These are phyloP conservation scores for Phaffomyces thermotolerans DNA, from an alignment of 805 yeast genomes.

Conservation along the genomic window DNA sequence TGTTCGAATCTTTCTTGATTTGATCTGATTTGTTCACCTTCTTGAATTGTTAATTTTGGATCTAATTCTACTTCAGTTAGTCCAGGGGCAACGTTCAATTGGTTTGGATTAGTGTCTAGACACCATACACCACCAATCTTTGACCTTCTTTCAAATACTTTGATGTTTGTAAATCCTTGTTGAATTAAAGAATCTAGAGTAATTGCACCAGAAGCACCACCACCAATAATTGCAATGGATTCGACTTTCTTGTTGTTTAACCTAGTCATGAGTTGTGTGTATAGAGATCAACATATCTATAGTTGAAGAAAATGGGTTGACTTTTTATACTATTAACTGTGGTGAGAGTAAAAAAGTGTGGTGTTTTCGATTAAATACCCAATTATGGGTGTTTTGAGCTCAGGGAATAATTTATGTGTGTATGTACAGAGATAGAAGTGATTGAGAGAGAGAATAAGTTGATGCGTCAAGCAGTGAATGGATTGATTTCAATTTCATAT, in stretches of 20 bases:
- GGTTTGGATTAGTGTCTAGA: constrained; percentile 24
- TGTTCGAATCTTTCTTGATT: constrained; percentile 22
- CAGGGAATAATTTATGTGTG: no score
- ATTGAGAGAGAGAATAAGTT: no score
- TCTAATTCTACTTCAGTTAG: constrained; percentile 20
- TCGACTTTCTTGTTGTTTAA: not conserved
- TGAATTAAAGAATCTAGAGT: constrained; percentile 31
- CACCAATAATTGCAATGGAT: constrained; percentile 39
- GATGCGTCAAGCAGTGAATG: no score
- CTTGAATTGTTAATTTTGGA: constrained; percentile 19
- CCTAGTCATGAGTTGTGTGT: no score
- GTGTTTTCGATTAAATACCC: no score
- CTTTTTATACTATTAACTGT: no score
- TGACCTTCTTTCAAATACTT: constrained; percentile 34
- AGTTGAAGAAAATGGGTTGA: no score
- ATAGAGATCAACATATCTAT: no score
- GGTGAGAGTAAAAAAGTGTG: no score
- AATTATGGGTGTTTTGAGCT: no score
- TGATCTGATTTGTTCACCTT: not conserved
- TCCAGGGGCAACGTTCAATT: constrained; percentile 24
- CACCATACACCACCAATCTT: constrained; percentile 40
- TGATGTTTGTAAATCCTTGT: constrained; percentile 30
- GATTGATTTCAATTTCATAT: no score
- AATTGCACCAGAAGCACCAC: constrained; percentile 45
- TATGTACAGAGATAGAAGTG: no score